Conservation (phyloP, 129 eudicot species). For the Pseudognaphalium luteoalbum region DNA sequence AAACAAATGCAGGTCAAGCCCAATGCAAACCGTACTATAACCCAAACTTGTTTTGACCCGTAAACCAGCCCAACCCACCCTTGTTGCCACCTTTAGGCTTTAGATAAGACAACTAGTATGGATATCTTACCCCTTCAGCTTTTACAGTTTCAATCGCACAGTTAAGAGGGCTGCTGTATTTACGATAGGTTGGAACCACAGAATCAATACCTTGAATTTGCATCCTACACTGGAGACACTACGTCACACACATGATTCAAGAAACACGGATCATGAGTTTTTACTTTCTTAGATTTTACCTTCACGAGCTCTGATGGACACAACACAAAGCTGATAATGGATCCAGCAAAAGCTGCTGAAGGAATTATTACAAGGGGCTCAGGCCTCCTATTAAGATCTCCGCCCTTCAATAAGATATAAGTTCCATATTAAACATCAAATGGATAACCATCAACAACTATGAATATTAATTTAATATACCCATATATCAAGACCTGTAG, state of each 20-base stretch:
- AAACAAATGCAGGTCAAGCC: background rate
- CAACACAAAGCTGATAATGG: slow-evolving; percentile 74
- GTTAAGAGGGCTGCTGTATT: slow-evolving; percentile 72
- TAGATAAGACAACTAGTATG: background rate
- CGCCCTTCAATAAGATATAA: slow-evolving; percentile 45
- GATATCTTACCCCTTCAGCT: slow-evolving; percentile 73
- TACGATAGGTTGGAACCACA: slow-evolving; percentile 48
- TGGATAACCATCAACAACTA: slow-evolving; percentile 11
- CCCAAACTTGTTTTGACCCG: background rate
- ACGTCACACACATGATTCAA: slow-evolving; percentile 40
- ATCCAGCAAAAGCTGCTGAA: slow-evolving; percentile 81
- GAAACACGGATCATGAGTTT: slow-evolving; percentile 11
- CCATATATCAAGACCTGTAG: slow-evolving; percentile 60
- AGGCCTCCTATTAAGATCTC: slow-evolving; percentile 52
- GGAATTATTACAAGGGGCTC: slow-evolving; percentile 62
- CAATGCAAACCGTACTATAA: background rate
- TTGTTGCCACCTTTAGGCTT: background rate
- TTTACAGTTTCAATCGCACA: slow-evolving; percentile 79
- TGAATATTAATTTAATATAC: slow-evolving; percentile 7
- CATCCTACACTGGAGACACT: slow-evolving; percentile 89
- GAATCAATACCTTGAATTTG: slow-evolving; percentile 92
- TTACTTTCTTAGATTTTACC: slow-evolving; percentile 40
- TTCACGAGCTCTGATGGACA: slow-evolving; percentile 92
- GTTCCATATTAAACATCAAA: background rate
- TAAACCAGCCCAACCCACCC: background rate